Evolutionary conservation across 768 basidiomycete genomes (phyloP), one percentile per base, ranked within the genome.

Genomic region (Chalciporus chontae): DNA sequence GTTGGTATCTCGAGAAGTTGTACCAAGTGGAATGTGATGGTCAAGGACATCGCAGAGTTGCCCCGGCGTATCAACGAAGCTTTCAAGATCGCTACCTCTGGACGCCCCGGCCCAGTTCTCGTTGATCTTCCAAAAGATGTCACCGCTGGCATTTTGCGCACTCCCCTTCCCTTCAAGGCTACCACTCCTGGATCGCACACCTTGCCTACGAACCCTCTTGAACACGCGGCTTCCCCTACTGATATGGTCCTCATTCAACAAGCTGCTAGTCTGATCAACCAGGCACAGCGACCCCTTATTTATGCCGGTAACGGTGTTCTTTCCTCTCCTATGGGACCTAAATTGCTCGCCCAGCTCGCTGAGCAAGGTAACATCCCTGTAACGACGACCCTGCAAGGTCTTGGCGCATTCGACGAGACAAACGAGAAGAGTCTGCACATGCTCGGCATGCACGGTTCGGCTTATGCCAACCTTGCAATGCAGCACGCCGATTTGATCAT

Each of bases 1-100:
- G 77, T 99, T 48, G 96, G 96, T 43, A 99, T 98, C 69, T 96
- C 94, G 26, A 79, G 95, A 44, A 85, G 86, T 60, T 99, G 96
- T 74, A 98, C 96, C 21, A 99, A 98, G 69, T 98, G 96, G 96
- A 98, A 99, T 65, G 95, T 99, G 53, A 95, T 98, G 94, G 91
- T 98, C 45, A 98, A 97, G 71, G 94, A 94, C 64, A 91, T 98
- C 52, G 69, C 89, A 11, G 96, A 98, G 69, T 78, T 98, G 3
- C 96, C 96, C 13, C 76, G 95, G 38, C 79, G 96, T 51, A 95
- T 98, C 65, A 98, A 97, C 66, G 96, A 99, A 69, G 96, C 96
- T 0, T 98, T 99, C 82, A 96, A 97, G 70, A 98, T 99, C 56
- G 96, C 96, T 13, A 94, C 92, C 1, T 90, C 93, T 7, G 96